Conservation (phyloP, 1,139 yeast species). For the Suhomyces chickasaworum region DNA sequence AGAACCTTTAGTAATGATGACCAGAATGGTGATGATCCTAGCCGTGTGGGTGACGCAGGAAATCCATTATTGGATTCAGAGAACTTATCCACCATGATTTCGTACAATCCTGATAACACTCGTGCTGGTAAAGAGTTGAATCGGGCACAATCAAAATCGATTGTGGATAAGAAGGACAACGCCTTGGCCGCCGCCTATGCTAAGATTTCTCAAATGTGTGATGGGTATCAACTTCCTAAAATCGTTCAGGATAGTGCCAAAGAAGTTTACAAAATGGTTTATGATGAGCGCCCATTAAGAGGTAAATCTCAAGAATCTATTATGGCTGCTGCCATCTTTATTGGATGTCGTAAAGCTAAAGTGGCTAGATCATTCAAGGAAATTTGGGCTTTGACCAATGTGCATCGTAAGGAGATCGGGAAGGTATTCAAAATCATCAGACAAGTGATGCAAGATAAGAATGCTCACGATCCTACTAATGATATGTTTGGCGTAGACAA, state of each 20-base stretch:
- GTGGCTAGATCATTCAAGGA: slow-evolving; percentile 96
- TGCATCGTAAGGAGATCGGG: slow-evolving; percentile 93
- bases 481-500: slow-evolving; percentile 50
- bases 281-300: slow-evolving; percentile 82
- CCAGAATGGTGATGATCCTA: slow-evolving; percentile 97
- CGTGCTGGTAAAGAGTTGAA: slow-evolving; percentile 83
- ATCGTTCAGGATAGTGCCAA: slow-evolving; percentile 97
- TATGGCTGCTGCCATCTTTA: slow-evolving; percentile 94
- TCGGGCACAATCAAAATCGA: slow-evolving; percentile 83
- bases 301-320: slow-evolving; percentile 93
- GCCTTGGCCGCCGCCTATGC: slow-evolving; percentile 89
- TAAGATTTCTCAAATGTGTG: slow-evolving; percentile 93
- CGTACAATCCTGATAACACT: slow-evolving; percentile 77
- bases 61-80: slow-evolving; percentile 91
- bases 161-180: slow-evolving; percentile 84
- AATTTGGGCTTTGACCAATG: slow-evolving; percentile 92
- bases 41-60: slow-evolving; percentile 99
- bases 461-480: slow-evolving; percentile 46
- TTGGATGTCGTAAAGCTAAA: slow-evolving; percentile 92
- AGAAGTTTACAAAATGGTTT: slow-evolving; percentile 89
- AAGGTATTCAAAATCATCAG: slow-evolving; percentile 82
- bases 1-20: slow-evolving; percentile 97
- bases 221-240: slow-evolving; percentile 91
- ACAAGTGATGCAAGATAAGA: slow-evolving; percentile 70
- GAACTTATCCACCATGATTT: slow-evolving; percentile 89